Conservation (phyloP, 345 rosid genomes). For the Citrus trifoliata region DNA sequence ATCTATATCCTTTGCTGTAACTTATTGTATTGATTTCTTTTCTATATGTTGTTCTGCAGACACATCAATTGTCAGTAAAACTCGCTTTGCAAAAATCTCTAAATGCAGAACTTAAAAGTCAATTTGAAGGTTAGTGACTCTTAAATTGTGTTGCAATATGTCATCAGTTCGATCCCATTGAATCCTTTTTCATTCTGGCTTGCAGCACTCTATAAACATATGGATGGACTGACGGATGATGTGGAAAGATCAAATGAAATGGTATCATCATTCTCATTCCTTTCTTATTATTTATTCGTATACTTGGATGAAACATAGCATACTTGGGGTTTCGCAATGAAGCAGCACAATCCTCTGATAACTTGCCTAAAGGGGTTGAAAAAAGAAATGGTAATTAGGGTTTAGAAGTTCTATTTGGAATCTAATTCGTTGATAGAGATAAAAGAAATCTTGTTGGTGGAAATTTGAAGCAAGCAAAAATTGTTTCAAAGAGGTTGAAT, state of each 20-base stretch:
- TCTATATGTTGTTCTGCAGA: slow-evolving; percentile 43
- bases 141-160: neutral
- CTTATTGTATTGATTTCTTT: neutral
- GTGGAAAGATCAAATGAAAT: slow-evolving; percentile 86
- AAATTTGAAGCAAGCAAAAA: neutral
- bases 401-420: neutral
- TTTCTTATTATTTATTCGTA: neutral
- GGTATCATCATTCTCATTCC: slow-evolving; percentile 32
- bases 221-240: slow-evolving; percentile 75
- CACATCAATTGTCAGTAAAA: slow-evolving; percentile 81
- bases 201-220: slow-evolving; percentile 64
- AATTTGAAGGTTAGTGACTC: slow-evolving; percentile 69
- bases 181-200: slow-evolving; percentile 13
- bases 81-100: slow-evolving; percentile 85
- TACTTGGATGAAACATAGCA: neutral
- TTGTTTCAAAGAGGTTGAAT: neutral
- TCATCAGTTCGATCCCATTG: slow-evolving; percentile 1
- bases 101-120: slow-evolving; percentile 77
- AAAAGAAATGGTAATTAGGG: neutral
- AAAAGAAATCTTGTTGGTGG: neutral
- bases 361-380: neutral
- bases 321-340: neutral
- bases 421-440: neutral
- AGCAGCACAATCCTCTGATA: slow-evolving; percentile 1
- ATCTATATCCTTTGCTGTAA: neutral